Evolutionary conservation across 2,329 filamentous ascomycete genomes (phyloP), one percentile per base, ranked within the genome.

Genomic region (Ophiostoma perfectum): DNA sequence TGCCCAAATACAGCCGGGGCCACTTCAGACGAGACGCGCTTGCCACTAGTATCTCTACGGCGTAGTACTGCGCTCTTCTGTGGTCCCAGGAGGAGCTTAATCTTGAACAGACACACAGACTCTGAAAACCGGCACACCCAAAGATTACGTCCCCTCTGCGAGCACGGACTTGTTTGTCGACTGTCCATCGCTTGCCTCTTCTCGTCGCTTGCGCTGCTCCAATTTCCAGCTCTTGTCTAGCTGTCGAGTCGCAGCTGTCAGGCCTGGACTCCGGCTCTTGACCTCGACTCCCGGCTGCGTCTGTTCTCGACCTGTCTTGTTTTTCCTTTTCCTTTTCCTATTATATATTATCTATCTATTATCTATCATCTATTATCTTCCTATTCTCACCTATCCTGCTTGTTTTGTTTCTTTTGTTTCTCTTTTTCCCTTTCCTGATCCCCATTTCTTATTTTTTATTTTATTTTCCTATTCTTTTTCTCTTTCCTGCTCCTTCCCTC

Each of bases 11-110:
- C 27, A 27, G 27, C 27, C 27, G 27, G 27, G 27, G 27, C 27
- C 27, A 27, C 27, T 27, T 27, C 27, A 27, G 27, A 52, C 49
- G 58, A 14, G 8, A 39, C 38, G n/a, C 18, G 41, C 62, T 62
- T 62, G n/a, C 58, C 62, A 52, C 55, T 69, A 69, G 68, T 41
- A 60, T 66, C 52, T 64, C 65, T 47, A 47, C 58, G 62, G 68
- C 45, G 65, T 69, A 69, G 65, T 65, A 16, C 44, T 64, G 14
- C 58, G 41, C 38, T 39, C 16, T 63, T 42, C 58, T 39, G 67
- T 66, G 67, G 64, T 67, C 42, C 65, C 49, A 18, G 42, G 66
- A 67, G 66, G 66, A 69, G 66, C 66, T 66, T 69, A 67, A 69
- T 69, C 65, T 67, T 67, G 68, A 67, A 27, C 18, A 36, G 41